Percentiles rank a stretch among this genome's conserved stretches.
These are phyloP conservation scores for Geotrichum reessii DNA, from an alignment of 1,139 yeast genomes.

Conservation along the genomic window DNA sequence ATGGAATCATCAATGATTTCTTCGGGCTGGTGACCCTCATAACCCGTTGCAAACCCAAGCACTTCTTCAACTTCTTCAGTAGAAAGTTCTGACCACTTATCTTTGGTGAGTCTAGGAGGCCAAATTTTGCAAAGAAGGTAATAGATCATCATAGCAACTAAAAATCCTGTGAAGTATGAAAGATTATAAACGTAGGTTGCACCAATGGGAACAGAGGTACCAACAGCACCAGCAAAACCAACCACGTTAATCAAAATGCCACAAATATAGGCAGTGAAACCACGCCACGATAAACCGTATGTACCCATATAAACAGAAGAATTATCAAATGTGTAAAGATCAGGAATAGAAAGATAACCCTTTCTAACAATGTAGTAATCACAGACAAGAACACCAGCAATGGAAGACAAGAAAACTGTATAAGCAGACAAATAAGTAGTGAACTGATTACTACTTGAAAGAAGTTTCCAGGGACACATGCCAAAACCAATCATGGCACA, in stretches of 20 bases:
- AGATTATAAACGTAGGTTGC: conserved; percentile 68
- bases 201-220: conserved; percentile 66
- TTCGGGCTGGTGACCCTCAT: background rate
- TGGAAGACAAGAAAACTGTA: conserved; percentile 77
- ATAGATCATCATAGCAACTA: conserved; percentile 50
- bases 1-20: background rate
- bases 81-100: conserved; percentile 59
- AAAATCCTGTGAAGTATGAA: conserved; percentile 71
- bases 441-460: conserved; percentile 67
- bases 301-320: conserved; percentile 54
- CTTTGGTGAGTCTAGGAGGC: conserved; percentile 56
- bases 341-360: conserved; percentile 60
- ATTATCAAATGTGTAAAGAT: conserved; percentile 50
- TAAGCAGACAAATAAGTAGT: conserved; percentile 82
- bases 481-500: conserved; percentile 75
- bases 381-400: conserved; percentile 74
- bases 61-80: conserved; percentile 44
- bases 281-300: conserved; percentile 73
- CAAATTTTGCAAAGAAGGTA: conserved; percentile 45
- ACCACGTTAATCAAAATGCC: conserved; percentile 71
- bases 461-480: conserved; percentile 85
- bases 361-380: conserved; percentile 70
- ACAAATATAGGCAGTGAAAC: conserved; percentile 33
- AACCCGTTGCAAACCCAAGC: conserved; percentile 11
- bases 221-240: conserved; percentile 82